These are phyloP conservation scores for Nannizzia gypsea DNA, from an alignment of 2,329 filamentous ascomycete genomes.

Conservation along the genomic window DNA sequence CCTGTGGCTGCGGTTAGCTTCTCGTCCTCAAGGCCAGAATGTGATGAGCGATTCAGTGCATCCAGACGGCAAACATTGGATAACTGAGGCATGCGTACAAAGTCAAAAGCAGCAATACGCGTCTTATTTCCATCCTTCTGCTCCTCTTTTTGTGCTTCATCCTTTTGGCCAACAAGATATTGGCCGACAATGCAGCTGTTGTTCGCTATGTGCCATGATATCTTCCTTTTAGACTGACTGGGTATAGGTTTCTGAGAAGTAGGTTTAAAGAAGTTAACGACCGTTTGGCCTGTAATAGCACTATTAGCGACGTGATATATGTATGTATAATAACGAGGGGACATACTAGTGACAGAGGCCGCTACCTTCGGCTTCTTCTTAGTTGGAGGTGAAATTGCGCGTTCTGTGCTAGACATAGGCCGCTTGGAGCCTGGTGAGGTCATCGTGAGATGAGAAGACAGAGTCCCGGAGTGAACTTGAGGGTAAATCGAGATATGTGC, in stretches of 20 bases:
- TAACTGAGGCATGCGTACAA: conserved; percentile 23
- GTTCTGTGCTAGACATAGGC: not conserved
- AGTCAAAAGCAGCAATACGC: conserved; percentile 37
- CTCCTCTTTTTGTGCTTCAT: conserved; percentile 2
- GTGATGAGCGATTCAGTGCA: too few relatives aligned
- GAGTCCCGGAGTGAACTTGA: not conserved
- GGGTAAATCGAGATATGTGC: not conserved
- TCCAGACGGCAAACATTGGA: not conserved
- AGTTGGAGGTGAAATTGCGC: conserved; percentile 42
- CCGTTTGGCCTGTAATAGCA: conserved; percentile 32
- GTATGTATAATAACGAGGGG: not conserved
- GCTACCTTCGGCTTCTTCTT: conserved; percentile 41
- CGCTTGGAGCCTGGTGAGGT: conserved; percentile 9
- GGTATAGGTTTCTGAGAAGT: conserved; percentile 71
- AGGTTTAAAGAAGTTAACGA: conserved; percentile 81
- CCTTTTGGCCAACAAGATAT: conserved; percentile 36
- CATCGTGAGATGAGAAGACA: not conserved
- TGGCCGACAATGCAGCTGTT: conserved; percentile 65
- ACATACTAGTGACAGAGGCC: conserved; percentile 43
- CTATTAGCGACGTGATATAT: not conserved
- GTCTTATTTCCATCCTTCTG: conserved; percentile 11
- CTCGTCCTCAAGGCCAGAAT: not conserved
- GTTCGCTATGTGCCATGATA: conserved; percentile 56
- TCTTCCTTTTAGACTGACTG: conserved; percentile 46
- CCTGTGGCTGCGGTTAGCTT: conserved; percentile 36